Percentiles rank a stretch among this genome's conserved stretches.
phyloP scores from a whole-genome alignment of 73 alveolate species.

The Breviolum minutum region DNA sequence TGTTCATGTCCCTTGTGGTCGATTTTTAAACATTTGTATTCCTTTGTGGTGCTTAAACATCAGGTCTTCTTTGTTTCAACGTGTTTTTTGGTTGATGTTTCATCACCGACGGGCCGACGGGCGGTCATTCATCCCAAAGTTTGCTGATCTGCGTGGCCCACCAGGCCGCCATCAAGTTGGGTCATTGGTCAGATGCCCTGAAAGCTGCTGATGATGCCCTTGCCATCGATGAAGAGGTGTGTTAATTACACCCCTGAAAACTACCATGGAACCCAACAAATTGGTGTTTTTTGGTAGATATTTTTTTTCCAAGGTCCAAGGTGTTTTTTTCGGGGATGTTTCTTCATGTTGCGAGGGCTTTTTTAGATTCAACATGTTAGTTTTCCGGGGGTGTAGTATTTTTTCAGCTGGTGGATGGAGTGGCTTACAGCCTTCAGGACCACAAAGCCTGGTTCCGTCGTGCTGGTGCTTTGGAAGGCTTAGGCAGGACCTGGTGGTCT shows the following conservation, averaged over 20 bases:
- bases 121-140: neutral
- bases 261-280: neutral
- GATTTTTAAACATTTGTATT: neutral
- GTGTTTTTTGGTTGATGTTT: no score
- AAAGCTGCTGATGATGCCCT: conserved; percentile 66
- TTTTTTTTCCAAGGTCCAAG: neutral
- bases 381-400: neutral
- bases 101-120: no score
- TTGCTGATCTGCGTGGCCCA: neutral
- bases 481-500: neutral
- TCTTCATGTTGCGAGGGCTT: neutral
- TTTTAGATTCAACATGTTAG: neutral
- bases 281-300: neutral
- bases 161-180: conserved; percentile 89
- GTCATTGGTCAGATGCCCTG: conserved; percentile 89
- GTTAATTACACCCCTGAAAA: neutral
- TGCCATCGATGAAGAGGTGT: conserved; percentile 79
- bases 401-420: neutral
- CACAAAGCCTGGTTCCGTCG: conserved; percentile 94
- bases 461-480: conserved; percentile 87
- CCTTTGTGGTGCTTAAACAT: neutral
- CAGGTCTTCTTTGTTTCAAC: neutral
- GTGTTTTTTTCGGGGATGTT: neutral
- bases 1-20: no score
- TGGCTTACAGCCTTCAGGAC: conserved; percentile 18